A percentile compares a stretch with the other conserved stretches of the same genome.
phyloP scores from a whole-genome alignment of 2,329 filamentous ascomycete genomes.

The Phialophora expanda region DNA sequence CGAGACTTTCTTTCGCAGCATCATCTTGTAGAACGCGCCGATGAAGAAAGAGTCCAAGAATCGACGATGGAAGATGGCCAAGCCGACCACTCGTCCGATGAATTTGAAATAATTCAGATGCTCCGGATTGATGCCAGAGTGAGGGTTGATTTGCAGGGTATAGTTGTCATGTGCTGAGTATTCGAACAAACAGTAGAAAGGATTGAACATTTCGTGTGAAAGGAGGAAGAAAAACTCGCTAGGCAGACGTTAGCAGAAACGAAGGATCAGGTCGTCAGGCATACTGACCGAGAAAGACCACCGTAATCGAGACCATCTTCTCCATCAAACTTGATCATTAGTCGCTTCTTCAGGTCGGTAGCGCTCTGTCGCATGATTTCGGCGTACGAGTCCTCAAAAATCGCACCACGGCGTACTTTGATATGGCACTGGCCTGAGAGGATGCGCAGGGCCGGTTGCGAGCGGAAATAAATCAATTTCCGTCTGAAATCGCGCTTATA shows the following conservation, averaged over 20 bases:
- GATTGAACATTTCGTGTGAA: slow-evolving; percentile 99
- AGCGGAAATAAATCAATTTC: slow-evolving; percentile 99
- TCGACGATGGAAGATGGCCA: slow-evolving; percentile 96
- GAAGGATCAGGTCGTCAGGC: not conserved
- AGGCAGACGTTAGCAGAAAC: slow-evolving; percentile 19
- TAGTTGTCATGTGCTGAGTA: slow-evolving; percentile 99
- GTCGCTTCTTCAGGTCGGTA: slow-evolving; percentile 92
- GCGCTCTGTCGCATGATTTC: slow-evolving; percentile 97
- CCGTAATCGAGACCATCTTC: slow-evolving; percentile 98
- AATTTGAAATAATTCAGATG: slow-evolving; percentile 99
- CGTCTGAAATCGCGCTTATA: slow-evolving; percentile 99
- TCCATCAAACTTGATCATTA: slow-evolving; percentile 99
- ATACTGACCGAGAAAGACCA: slow-evolving; percentile 76
- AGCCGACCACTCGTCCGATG: slow-evolving; percentile 92
- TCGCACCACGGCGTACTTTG: slow-evolving; percentile 93
- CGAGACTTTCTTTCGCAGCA: slow-evolving; percentile 87
- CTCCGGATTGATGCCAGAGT: slow-evolving; percentile 98
- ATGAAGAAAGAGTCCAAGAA: slow-evolving; percentile 99
- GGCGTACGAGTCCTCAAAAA: slow-evolving; percentile 98
- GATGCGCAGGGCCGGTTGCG: slow-evolving; percentile 93
- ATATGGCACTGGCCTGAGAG: slow-evolving; percentile 96
- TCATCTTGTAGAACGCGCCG: slow-evolving; percentile 99
- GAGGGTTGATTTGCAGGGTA: slow-evolving; percentile 98
- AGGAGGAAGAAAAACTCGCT: slow-evolving; percentile 99
- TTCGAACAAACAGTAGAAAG: slow-evolving; percentile 99